Conservation (phyloP, 2,329 filamentous ascomycete genomes). For the Aspergillus sp. region DNA sequence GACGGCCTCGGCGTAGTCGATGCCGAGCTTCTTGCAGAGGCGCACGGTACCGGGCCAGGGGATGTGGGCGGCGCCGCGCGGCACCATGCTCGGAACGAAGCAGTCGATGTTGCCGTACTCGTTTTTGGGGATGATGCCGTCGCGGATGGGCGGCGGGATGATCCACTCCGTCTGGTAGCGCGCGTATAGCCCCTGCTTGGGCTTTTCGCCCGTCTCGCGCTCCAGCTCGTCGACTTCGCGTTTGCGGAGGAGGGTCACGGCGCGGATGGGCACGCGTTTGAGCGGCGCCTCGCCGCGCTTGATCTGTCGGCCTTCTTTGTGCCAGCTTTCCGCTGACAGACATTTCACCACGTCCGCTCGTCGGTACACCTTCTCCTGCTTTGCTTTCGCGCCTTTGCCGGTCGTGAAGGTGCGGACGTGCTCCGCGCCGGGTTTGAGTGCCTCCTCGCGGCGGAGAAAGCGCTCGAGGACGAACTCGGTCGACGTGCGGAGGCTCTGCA, state of each 20-base stretch:
- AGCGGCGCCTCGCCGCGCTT: slow-evolving; percentile 69
- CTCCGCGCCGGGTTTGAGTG: slow-evolving; percentile 66
- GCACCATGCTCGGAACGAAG: slow-evolving; percentile 92
- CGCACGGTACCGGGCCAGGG: slow-evolving; percentile 73
- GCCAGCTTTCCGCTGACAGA: slow-evolving; percentile 94
- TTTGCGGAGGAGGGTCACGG: slow-evolving; percentile 82
- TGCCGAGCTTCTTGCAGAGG: slow-evolving; percentile 77
- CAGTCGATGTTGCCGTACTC: slow-evolving; percentile 95
- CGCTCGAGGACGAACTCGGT: slow-evolving; percentile 81
- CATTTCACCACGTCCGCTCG: slow-evolving; percentile 79
- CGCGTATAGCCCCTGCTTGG: slow-evolving; percentile 82
- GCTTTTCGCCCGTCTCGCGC: slow-evolving; percentile 75
- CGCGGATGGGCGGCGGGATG: slow-evolving; percentile 78
- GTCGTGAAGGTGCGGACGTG: slow-evolving; percentile 73
- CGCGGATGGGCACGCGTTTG: slow-evolving; percentile 86
- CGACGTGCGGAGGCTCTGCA: slow-evolving; percentile 86
- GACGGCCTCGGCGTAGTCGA: slow-evolving; percentile 92
- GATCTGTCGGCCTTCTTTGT: slow-evolving; percentile 86
- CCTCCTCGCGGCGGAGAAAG: slow-evolving; percentile 89
- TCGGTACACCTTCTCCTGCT: slow-evolving; percentile 76
- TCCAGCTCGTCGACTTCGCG: slow-evolving; percentile 86
- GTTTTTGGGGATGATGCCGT: slow-evolving; percentile 90
- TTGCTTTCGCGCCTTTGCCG: slow-evolving; percentile 70
- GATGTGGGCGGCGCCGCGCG: slow-evolving; percentile 77
- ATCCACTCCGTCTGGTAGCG: slow-evolving; percentile 91